Conservation (phyloP, 1,284 basidiomycete species). For the Omphalotus olearius region DNA sequence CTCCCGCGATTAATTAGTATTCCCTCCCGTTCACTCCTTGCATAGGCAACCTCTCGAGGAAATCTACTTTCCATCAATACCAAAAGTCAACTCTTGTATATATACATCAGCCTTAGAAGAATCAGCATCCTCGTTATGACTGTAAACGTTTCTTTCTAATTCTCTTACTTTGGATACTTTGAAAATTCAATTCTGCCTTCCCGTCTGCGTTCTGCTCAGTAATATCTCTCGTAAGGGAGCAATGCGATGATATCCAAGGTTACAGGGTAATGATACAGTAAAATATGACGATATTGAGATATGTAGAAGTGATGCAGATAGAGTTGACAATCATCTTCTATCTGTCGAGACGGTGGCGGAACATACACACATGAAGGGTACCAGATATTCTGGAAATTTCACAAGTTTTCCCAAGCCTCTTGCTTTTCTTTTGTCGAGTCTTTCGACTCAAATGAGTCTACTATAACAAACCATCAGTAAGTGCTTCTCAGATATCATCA, state of each 20-base stretch:
- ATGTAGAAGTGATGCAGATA: not conserved
- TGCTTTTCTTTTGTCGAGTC: constrained; percentile 6
- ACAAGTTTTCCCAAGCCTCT: constrained; percentile 10
- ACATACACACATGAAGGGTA: not conserved
- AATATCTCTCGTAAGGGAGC: not conserved
- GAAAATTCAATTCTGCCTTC: not conserved
- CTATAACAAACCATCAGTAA: constrained; percentile 29
- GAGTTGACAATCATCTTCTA: not conserved
- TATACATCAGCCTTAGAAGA: too few species aligned
- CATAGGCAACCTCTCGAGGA: too few species aligned
- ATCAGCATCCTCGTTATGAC: too few species aligned
- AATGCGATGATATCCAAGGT: not conserved
- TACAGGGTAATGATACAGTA: not conserved
- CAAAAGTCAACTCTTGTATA: too few species aligned
- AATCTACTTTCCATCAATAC: too few species aligned
- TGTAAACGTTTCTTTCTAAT: too few species aligned
- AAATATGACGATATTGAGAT: too few species aligned
- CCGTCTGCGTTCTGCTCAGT: not conserved
- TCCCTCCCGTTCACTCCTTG: not conserved
- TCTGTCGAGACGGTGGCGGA: not conserved
- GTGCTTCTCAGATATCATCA: not conserved
- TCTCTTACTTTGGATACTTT: too few species aligned
- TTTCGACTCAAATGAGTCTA: constrained; percentile 39
- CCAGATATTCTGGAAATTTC: not conserved
- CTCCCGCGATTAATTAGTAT: not conserved